Conservation (phyloP, 73 alveolate genomes). For the Stentor coeruleus region DNA sequence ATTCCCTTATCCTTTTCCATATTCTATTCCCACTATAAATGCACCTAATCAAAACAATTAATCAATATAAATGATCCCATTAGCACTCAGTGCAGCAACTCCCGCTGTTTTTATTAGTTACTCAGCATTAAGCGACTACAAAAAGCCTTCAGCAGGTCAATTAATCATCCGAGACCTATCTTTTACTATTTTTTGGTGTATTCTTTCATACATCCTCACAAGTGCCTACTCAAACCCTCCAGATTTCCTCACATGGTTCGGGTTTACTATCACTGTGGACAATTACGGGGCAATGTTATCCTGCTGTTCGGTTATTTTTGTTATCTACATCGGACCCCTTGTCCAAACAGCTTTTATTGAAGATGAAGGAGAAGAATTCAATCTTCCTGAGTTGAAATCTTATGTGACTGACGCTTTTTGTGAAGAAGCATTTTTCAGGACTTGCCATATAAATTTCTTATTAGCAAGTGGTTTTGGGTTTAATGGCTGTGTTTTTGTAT, state of each 20-base stretch:
- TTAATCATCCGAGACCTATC: not conserved
- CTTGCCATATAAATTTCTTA: not conserved
- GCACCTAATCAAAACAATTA: too few relatives aligned
- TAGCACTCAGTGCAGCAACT: not conserved
- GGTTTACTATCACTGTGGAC: not conserved
- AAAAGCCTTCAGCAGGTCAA: not conserved
- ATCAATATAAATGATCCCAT: not conserved
- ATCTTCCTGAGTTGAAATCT: not conserved
- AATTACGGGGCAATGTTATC: constrained; percentile 11
- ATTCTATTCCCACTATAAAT: too few relatives aligned
- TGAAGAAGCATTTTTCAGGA: constrained; percentile 12
- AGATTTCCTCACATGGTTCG: not conserved
- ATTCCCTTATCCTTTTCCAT: too few relatives aligned
- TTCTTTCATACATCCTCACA: not conserved
- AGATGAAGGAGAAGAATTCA: not conserved
- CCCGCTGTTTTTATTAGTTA: not conserved
- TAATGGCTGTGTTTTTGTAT: not conserved
- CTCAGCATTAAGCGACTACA: not conserved
- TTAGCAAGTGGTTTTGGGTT: constrained; percentile 8
- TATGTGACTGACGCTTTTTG: not conserved
- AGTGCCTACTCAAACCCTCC: not conserved
- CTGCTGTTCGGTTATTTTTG: not conserved
- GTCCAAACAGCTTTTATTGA: constrained; percentile 17
- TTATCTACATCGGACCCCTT: constrained; percentile 10
- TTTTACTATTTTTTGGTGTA: not conserved